Evolutionary conservation across 2,329 filamentous ascomycete genomes (phyloP).

Genomic region (Akanthomyces lecanii): DNA sequence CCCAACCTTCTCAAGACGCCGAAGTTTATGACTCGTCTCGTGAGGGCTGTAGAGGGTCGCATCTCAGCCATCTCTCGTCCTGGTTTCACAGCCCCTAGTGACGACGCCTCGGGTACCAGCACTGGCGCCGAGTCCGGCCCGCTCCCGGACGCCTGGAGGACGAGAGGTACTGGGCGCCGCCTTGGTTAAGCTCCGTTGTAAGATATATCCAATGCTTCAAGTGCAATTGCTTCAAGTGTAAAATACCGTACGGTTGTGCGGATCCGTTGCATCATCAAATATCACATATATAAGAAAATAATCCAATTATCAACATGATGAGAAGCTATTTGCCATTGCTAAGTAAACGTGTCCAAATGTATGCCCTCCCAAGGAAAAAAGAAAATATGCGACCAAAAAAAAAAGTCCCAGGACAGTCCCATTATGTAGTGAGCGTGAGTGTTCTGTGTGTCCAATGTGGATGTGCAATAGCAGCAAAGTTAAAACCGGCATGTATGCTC

Average conservation of each 20-base stretch:
- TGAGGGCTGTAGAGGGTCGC: constrained; percentile 39
- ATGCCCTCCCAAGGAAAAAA: neutral
- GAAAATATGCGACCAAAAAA: neutral
- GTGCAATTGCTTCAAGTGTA: neutral
- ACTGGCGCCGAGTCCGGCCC: constrained; percentile 36
- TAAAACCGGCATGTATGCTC: neutral
- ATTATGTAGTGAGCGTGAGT: constrained; percentile 2
- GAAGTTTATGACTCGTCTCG: constrained; percentile 62
- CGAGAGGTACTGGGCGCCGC: constrained; percentile 57
- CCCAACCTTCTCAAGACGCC: constrained; percentile 73
- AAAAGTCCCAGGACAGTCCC: neutral
- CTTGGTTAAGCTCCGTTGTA: constrained; percentile 42
- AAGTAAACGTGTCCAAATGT: neutral
- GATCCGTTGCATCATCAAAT: too few species aligned
- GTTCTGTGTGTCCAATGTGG: constrained; percentile 3
- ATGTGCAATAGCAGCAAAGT: neutral
- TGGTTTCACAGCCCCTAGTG: neutral
- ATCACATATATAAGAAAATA: too few species aligned
- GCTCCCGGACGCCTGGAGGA: constrained; percentile 60
- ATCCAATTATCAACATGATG: neutral
- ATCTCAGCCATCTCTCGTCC: neutral
- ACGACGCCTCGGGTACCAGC: neutral
- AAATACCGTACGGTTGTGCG: neutral
- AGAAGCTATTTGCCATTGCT: neutral
- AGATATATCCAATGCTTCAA: neutral